These are phyloP conservation scores for Auricularia heimuer DNA, from an alignment of 768 basidiomycete species.

Conservation along the genomic window DNA sequence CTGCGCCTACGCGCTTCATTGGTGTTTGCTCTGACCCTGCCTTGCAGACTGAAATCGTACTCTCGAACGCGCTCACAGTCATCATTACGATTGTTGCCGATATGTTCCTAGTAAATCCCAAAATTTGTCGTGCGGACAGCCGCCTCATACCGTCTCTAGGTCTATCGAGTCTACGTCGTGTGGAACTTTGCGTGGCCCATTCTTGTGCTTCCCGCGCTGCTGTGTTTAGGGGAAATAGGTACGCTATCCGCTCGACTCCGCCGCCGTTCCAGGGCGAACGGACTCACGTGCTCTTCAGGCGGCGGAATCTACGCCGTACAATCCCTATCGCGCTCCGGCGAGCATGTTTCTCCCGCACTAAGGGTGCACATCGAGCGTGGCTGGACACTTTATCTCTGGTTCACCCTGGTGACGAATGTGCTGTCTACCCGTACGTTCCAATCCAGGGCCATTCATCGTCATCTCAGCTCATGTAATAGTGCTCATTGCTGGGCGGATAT, in stretches of 20 bases:
- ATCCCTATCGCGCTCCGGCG: not conserved
- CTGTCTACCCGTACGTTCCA: not conserved
- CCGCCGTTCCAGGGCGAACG: no score
- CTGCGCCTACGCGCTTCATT: not conserved
- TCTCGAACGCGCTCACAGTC: not conserved
- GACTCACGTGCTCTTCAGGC: no score
- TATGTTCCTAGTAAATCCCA: not conserved
- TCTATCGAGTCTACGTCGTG: slow-evolving; percentile 27
- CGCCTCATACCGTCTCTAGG: slow-evolving; percentile 9
- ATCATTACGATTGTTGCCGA: not conserved
- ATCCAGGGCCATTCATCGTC: not conserved
- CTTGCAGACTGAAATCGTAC: not conserved
- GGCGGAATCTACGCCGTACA: not conserved
- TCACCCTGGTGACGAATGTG: not conserved
- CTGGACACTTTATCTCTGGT: not conserved
- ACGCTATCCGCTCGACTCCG: not conserved
- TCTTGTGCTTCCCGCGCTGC: slow-evolving; percentile 19
- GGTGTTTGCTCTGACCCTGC: not conserved
- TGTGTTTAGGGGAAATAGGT: slow-evolving; percentile 23
- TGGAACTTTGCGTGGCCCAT: slow-evolving; percentile 24
- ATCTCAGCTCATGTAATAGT: not conserved
- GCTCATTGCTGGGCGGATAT: not conserved
- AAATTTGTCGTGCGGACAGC: no score
- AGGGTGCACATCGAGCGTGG: not conserved
- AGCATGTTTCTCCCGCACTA: not conserved